Evolutionary conservation across 257 asterid genomes (phyloP), one percentile per base, ranked within the genome.

Genomic region (Solanum medicagineum): DNA sequence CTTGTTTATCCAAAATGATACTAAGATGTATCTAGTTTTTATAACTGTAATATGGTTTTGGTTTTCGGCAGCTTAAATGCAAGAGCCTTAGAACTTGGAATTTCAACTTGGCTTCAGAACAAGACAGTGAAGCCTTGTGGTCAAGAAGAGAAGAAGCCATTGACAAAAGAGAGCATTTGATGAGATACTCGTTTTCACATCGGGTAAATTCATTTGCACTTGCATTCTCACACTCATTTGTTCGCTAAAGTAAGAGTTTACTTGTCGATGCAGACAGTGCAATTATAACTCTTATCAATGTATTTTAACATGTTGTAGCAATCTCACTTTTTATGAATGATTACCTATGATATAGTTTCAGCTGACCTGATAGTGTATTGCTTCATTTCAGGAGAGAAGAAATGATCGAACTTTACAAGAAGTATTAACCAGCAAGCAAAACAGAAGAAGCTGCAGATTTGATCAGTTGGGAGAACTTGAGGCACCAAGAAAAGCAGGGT

Each of bases 141-240:
- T 86, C 88, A 19, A 94, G 88, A 75, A 93, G 87, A 87, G 93
- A 92, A 75, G 97, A 94, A 81, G 91, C 93, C 84, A 44, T 88
- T 10, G 87, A 88, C 82, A 95, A 90, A 92, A 88, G 97, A 87
- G 95, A 93, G 77, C 91, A 93, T 32, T 91, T 93, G 91, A 94
- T 89, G 93, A 94, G 87, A 83, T 94, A 91, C 83, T 94, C 98
- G 0, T 91, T 89, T 85, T 95, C 98, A 15, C 95, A 90, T 69
- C 82, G 95, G 90, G 98, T 95, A 91, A 86, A 83, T 49, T 83
- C 75, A 13, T 83, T 47, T 77, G 74, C 59, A 47, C 63, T 85
- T 70, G 80, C 15, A 42, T 17, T 10, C 47, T 44, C 15, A 17
- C 83, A 68, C 59, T 20, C 11, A 29, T 45, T 65, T 7, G 84